Conservation (phyloP, 805 yeast species). For the Starmerella roubikii region DNA sequence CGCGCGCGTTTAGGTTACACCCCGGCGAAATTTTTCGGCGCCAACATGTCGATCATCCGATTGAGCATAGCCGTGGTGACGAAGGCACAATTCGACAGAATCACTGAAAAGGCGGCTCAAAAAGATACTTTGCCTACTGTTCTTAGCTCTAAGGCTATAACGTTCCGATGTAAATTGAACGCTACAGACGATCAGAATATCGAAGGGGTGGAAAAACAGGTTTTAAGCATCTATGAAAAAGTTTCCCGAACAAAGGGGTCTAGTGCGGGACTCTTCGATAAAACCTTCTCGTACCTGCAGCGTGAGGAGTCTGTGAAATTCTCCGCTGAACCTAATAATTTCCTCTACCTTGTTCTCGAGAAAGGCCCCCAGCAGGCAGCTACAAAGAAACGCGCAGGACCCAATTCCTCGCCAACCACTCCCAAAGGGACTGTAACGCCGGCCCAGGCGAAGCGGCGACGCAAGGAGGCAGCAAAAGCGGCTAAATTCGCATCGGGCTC, state of each 20-base stretch:
- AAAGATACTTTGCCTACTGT: background rate
- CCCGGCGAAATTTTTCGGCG: too few relatives aligned
- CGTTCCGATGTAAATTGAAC: conserved; percentile 2
- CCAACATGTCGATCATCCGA: background rate
- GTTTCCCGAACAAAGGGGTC: conserved; percentile 1
- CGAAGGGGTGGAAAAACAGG: conserved; percentile 2
- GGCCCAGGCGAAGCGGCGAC: too few relatives aligned
- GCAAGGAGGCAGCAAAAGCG: too few relatives aligned
- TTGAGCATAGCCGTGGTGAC: conserved; percentile 5
- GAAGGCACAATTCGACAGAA: background rate
- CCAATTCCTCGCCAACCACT: too few relatives aligned
- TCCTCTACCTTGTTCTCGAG: conserved; percentile 6
- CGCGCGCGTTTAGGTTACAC: too few relatives aligned
- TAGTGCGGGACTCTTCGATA: conserved; percentile 3
- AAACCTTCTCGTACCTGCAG: conserved; percentile 6
- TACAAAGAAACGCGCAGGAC: background rate
- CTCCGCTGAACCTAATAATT: background rate
- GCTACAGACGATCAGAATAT: background rate
- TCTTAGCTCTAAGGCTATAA: background rate
- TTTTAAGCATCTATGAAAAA: conserved; percentile 1
- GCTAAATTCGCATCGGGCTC: too few relatives aligned
- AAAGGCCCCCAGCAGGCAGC: background rate
- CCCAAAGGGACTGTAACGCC: too few relatives aligned
- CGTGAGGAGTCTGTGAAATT: conserved; percentile 2
- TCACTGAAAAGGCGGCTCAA: conserved; percentile 1